These are phyloP conservation scores for Cadophora sp. DNA, from an alignment of 2,329 filamentous ascomycete genomes.

Conservation along the genomic window DNA sequence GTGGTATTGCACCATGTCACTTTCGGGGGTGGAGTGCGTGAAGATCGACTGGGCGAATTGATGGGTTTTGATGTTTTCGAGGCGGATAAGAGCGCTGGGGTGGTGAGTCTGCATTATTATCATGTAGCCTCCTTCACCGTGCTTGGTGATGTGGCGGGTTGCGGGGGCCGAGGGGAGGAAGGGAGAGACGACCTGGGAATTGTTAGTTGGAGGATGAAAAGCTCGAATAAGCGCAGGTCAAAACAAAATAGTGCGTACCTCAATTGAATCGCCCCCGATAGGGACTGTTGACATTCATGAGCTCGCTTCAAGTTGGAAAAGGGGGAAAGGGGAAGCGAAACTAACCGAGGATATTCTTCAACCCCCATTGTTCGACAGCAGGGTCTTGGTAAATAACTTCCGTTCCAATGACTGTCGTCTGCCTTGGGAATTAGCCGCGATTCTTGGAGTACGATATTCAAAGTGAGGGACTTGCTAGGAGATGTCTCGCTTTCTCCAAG, in stretches of 20 bases:
- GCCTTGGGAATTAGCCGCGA: background rate
- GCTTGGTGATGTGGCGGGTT: constrained; percentile 50
- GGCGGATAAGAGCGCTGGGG: constrained; percentile 44
- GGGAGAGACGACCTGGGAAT: constrained; percentile 47
- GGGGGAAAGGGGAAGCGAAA: background rate
- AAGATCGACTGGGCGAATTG: constrained; percentile 49
- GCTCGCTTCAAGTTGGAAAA: background rate
- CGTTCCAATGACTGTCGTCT: constrained; percentile 32
- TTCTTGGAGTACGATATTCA: background rate
- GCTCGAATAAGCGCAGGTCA: background rate
- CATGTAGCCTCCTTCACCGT: constrained; percentile 55
- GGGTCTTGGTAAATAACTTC: constrained; percentile 35
- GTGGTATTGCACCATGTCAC: constrained; percentile 52
- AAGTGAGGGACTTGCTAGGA: constrained; percentile 23
- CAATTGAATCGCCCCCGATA: constrained; percentile 52
- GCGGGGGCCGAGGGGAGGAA: constrained; percentile 49
- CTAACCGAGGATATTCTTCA: constrained; percentile 36
- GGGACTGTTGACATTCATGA: constrained; percentile 43
- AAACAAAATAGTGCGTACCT: constrained; percentile 38
- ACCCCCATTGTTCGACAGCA: constrained; percentile 35
- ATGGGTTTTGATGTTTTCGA: constrained; percentile 48
- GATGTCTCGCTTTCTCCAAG: constrained; percentile 28
- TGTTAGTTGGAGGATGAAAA: background rate
- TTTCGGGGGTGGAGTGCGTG: constrained; percentile 45
- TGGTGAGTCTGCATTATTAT: constrained; percentile 55